Percentiles rank a stretch among this genome's conserved stretches.
These are phyloP conservation scores for Hypsizygus ulmarius DNA, from an alignment of 1,284 basidiomycete genomes.

Conservation along the genomic window DNA sequence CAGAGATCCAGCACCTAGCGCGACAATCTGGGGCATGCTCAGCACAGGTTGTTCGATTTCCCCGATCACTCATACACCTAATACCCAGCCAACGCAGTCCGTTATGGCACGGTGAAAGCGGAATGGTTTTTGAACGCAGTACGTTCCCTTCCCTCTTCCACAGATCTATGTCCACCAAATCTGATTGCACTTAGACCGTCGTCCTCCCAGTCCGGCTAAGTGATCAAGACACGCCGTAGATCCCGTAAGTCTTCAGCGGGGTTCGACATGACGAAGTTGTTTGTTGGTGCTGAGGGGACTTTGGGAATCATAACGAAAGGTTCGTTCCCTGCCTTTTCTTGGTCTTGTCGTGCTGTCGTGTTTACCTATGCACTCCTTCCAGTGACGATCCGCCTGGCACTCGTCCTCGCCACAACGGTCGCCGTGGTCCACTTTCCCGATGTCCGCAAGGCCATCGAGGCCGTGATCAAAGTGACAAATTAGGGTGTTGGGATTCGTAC, in stretches of 20 bases:
- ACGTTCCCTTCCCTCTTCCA: constrained; percentile 18
- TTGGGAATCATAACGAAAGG: constrained; percentile 92
- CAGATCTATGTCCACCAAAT: constrained; percentile 1
- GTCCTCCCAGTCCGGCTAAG: constrained; percentile 88
- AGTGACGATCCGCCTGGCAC: constrained; percentile 81
- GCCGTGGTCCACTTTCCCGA: constrained; percentile 70
- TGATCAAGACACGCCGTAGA: constrained; percentile 88
- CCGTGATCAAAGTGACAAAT: constrained; percentile 76
- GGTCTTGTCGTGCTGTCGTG: not conserved
- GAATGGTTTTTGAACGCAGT: constrained; percentile 86
- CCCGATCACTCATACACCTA: not conserved
- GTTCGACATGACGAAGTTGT: constrained; percentile 88
- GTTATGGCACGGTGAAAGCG: constrained; percentile 83
- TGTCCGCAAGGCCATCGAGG: constrained; percentile 65
- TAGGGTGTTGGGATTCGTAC: constrained; percentile 67
- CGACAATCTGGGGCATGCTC: constrained; percentile 91
- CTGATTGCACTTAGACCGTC: constrained; percentile 66
- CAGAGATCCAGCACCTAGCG: constrained; percentile 83
- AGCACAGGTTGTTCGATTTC: constrained; percentile 82
- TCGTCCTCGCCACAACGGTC: constrained; percentile 74
- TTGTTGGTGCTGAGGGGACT: constrained; percentile 96
- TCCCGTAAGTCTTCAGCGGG: constrained; percentile 91
- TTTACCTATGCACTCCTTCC: not conserved
- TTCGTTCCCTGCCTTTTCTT: constrained; percentile 27
- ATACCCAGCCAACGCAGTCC: constrained; percentile 82